Conservation (phyloP, 2,329 filamentous ascomycete species). For the Trichophyton rubrum region DNA sequence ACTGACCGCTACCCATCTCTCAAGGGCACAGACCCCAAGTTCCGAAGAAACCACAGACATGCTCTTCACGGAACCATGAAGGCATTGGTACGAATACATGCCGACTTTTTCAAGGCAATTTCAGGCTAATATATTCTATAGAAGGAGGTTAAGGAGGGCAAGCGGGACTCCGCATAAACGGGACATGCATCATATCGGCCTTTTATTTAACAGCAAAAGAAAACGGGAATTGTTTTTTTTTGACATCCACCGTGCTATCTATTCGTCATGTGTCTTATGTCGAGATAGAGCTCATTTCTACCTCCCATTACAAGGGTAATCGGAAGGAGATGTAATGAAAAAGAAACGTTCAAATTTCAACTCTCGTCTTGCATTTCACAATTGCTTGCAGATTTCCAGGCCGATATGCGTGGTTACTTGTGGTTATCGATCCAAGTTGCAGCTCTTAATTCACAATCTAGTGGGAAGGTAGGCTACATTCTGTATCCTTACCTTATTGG, state of each 20-base stretch:
- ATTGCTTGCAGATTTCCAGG: neutral
- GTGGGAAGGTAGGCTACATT: neutral
- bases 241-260: neutral
- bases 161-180: constrained; percentile 70
- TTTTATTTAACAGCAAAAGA: constrained; percentile 1
- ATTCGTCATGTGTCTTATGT: constrained; percentile 16
- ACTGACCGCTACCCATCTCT: constrained; percentile 97
- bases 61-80: constrained; percentile 98
- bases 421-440: neutral
- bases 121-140: constrained; percentile 37
- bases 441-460: neutral
- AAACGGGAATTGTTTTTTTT: neutral
- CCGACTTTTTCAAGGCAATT: neutral
- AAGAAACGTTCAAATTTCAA: neutral
- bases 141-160: constrained; percentile 98
- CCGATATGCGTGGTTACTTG: neutral
- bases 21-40: constrained; percentile 98
- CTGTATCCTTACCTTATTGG: neutral
- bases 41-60: constrained; percentile 99
- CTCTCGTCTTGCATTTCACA: neutral
- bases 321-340: constrained; percentile 6
- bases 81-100: constrained; percentile 64
- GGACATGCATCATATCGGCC: constrained; percentile 16
- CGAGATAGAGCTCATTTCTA: constrained; percentile 8
- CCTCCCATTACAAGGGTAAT: neutral